Base-by-base conservation (phyloP, 2,329 filamentous ascomycete genomes). In the Elsinoe ampelina region DNA sequence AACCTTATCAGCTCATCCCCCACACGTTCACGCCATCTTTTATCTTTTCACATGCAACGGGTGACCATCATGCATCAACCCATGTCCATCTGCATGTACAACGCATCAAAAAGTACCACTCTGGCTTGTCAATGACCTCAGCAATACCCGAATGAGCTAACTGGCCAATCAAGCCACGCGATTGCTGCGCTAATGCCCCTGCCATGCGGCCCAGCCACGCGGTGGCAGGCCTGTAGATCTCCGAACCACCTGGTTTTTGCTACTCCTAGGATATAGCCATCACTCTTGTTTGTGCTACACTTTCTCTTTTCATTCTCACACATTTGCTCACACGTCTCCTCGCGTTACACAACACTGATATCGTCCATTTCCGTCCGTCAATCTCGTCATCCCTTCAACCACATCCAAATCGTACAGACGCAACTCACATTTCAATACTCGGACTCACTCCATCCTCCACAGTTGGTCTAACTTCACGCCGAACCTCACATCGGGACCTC, bases 211-310 rank as follows among this genome's bases (percentile, higher is more conserved):
- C 35, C 48, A 52, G 32, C 48, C 48, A 52, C 34, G 48, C 48
- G 35, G 41, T 50, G 45, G 45, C 45, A 34, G 45, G 45, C 45
- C 30, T 17, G 48, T 39, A 52, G 48, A 52, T 52, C 48, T 39
- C 34, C 35, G 13, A 52, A 36, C 48, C 48, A 52, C 34, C 19
- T 39, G 17, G 36, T 52, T 52, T 52, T 26, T 39, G 32, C 19
- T n/a, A n/a, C n/a, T n/a, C n/a, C n/a, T 52, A 22, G 48, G 32
- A 36, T 39, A 38, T 38, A 38, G 19, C 32, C 26, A 30, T 3
- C 11, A 19, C 8, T 39, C 22, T 22, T 52, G 12, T 20, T 34
- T 52, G 48, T 52, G 32, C 34, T 52, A 52, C 48, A 17, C 34
- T 52, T 19, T 38, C 34, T 10, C 15, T 38, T 19, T 19, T n/a